Evolutionary conservation across 2,329 filamentous ascomycete species (phyloP).

Genomic region (Alternaria arborescens): DNA sequence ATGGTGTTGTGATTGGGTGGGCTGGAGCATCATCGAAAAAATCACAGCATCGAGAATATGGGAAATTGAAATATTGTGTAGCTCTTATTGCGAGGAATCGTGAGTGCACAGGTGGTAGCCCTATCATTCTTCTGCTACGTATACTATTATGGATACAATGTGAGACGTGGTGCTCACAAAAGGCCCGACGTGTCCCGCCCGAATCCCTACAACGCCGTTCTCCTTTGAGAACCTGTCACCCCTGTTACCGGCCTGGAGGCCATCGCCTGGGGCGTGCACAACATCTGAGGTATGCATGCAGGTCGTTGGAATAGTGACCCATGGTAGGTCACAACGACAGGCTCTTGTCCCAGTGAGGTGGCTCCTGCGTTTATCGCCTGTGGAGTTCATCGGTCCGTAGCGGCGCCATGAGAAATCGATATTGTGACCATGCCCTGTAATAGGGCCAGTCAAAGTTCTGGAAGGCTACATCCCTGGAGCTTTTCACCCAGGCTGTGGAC

Average conservation of each 20-base stretch:
- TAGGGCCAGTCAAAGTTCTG: not conserved
- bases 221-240: not conserved
- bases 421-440: not conserved
- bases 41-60: not conserved
- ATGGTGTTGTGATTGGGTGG: not conserved
- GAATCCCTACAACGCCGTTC: not conserved
- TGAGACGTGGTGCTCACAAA: conserved; percentile 4
- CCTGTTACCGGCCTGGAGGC: not conserved
- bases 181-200: not conserved
- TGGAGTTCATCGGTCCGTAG: not conserved
- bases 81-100: not conserved
- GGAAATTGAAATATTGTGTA: not conserved
- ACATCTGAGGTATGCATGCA: not conserved
- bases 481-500: conserved; percentile 35
- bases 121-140: not conserved
- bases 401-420: not conserved
- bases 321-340: not conserved
- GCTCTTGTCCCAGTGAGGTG: not conserved
- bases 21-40: not conserved
- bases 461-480: not conserved
- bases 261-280: not conserved
- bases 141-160: not conserved
- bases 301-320: not conserved
- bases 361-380: not conserved
- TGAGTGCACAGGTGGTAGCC: not conserved